phyloP scores from a whole-genome alignment of 2,329 filamentous ascomycete species.

The Metarhizium robertsii region DNA sequence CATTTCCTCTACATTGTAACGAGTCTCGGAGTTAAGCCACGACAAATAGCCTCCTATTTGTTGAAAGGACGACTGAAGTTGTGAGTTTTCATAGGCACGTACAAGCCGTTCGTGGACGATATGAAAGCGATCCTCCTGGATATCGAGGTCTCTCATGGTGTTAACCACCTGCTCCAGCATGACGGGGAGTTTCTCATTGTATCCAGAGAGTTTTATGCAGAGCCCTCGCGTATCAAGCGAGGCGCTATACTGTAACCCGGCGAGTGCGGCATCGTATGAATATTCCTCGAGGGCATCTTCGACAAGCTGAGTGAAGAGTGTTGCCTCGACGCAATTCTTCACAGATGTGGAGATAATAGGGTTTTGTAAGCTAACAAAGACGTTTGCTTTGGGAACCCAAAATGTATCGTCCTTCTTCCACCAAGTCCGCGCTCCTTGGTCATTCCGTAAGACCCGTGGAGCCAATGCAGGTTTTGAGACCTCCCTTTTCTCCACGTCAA shows the following conservation, averaged over 20 bases:
- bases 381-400: conserved; percentile 91
- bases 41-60: conserved; percentile 77
- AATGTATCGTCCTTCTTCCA: conserved; percentile 98
- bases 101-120: conserved; percentile 81
- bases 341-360: conserved; percentile 73
- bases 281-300: conserved; percentile 86
- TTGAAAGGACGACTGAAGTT: conserved; percentile 79
- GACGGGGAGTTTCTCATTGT: conserved; percentile 92
- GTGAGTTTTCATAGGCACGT: conserved; percentile 75
- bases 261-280: conserved; percentile 90
- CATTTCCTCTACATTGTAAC: conserved; percentile 72
- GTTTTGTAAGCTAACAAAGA: conserved; percentile 72
- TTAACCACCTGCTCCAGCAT: conserved; percentile 80
- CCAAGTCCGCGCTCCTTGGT: conserved; percentile 74
- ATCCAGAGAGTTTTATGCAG: conserved; percentile 72
- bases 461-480: conserved; percentile 63
- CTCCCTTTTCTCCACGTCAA: conserved; percentile 93
- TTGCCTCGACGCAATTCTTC: conserved; percentile 66
- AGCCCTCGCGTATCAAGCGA: conserved; percentile 62
- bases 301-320: conserved; percentile 76
- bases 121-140: conserved; percentile 80
- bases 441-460: conserved; percentile 78
- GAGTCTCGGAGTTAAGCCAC: conserved; percentile 69
- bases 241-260: conserved; percentile 79
- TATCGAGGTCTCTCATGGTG: conserved; percentile 74